phyloP scores from a whole-genome alignment of 352 stramenopile genomes.

The Thraustotheca clavata region DNA sequence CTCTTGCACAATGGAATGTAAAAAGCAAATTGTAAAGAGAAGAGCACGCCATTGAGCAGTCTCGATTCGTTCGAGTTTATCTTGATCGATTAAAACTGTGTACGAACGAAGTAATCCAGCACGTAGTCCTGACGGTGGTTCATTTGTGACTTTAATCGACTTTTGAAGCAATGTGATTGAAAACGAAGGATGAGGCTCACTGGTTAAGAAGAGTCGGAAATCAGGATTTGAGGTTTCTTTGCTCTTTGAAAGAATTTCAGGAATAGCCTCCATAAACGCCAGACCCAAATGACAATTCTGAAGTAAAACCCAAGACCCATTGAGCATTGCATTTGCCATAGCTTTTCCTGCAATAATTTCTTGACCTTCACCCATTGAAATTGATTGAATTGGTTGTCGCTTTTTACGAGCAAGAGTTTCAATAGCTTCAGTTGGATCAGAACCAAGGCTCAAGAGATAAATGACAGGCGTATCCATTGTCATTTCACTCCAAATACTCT shows the following conservation, averaged over 20 bases:
- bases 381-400: slow-evolving; percentile 49
- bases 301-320: slow-evolving; percentile 70
- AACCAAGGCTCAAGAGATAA: slow-evolving; percentile 60
- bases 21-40: slow-evolving; percentile 65
- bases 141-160: slow-evolving; percentile 69
- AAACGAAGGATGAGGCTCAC: slow-evolving; percentile 50
- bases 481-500: slow-evolving; percentile 64
- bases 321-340: slow-evolving; percentile 48
- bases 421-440: slow-evolving; percentile 64
- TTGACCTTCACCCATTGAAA: slow-evolving; percentile 76
- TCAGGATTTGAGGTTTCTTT: slow-evolving; percentile 33
- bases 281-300: slow-evolving; percentile 74
- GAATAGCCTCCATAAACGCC: slow-evolving; percentile 53
- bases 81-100: slow-evolving; percentile 66
- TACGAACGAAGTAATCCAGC: slow-evolving; percentile 60
- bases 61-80: slow-evolving; percentile 72
- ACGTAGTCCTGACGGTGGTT: slow-evolving; percentile 57
- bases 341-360: slow-evolving; percentile 47
- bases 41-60: slow-evolving; percentile 45
- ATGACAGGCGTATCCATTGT: slow-evolving; percentile 49
- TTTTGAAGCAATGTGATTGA: slow-evolving; percentile 56
- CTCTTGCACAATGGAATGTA: slow-evolving; percentile 70
- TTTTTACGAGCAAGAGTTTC: slow-evolving; percentile 62
- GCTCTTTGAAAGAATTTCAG: slow-evolving; percentile 38
- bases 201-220: slow-evolving; percentile 71